Evolutionary conservation across 2,329 filamentous ascomycete species (phyloP).

Genomic region (Talaromyces sp.): DNA sequence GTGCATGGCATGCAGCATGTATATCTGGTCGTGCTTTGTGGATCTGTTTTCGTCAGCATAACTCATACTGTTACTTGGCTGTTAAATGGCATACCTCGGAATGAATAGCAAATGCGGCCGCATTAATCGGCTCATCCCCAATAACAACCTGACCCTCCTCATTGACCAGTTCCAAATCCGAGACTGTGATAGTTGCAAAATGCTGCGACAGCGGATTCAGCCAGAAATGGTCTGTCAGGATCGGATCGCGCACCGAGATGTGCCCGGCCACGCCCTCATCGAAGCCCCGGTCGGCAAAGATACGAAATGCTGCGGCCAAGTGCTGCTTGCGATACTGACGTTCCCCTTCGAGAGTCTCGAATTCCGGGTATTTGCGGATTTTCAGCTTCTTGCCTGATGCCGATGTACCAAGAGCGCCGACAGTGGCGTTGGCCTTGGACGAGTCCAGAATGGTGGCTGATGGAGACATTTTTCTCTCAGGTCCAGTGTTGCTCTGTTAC

Average conservation of each 20-base stretch:
- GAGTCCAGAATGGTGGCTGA: conserved; percentile 33
- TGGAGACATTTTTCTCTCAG: conserved; percentile 29
- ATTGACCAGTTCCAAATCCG: conserved; percentile 41
- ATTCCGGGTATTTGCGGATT: conserved; percentile 44
- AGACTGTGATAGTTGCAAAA: conserved; percentile 40
- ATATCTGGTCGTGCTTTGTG: conserved; percentile 24
- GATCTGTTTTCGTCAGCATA: background rate
- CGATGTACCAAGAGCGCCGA: conserved; percentile 45
- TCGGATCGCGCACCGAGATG: conserved; percentile 39
- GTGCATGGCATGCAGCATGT: conserved; percentile 42
- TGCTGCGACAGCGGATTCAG: conserved; percentile 43
- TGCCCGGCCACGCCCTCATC: conserved; percentile 43
- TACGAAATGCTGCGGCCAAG: conserved; percentile 42
- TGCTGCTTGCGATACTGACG: conserved; percentile 43
- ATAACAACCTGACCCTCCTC: conserved; percentile 38
- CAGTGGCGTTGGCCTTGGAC: conserved; percentile 35
- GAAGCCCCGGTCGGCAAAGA: conserved; percentile 38
- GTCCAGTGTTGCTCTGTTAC: background rate
- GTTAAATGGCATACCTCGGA: conserved; percentile 36
- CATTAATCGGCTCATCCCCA: conserved; percentile 41
- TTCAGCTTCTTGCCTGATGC: conserved; percentile 42
- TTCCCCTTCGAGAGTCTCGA: conserved; percentile 36
- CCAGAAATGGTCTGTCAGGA: conserved; percentile 35
- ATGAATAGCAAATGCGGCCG: conserved; percentile 46
- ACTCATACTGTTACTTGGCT: conserved; percentile 2